Evolutionary conservation across 2,329 filamentous ascomycete genomes (phyloP).

Genomic region (Trichoderma citrinoviride): DNA sequence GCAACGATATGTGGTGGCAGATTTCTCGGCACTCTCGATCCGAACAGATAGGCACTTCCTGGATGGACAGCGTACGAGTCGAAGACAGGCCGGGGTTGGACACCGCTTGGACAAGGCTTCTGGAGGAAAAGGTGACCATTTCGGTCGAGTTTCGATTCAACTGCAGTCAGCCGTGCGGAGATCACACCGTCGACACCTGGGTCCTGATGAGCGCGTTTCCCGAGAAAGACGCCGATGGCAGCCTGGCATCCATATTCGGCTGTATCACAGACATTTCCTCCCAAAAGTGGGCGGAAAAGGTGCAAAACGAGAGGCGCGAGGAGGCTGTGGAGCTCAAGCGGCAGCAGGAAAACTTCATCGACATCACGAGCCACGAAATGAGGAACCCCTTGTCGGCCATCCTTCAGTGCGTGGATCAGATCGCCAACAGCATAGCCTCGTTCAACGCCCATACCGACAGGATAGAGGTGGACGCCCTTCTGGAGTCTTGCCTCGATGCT

Average conservation of each 20-base stretch:
- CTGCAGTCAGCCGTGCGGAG: slow-evolving; percentile 59
- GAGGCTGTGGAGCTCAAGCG: slow-evolving; percentile 79
- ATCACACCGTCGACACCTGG: slow-evolving; percentile 66
- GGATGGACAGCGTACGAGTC: slow-evolving; percentile 69
- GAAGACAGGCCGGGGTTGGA: slow-evolving; percentile 62
- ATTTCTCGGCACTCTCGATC: slow-evolving; percentile 66
- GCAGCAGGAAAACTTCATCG: slow-evolving; percentile 69
- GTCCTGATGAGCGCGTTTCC: slow-evolving; percentile 74
- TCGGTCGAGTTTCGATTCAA: slow-evolving; percentile 76
- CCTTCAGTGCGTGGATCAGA: slow-evolving; percentile 74
- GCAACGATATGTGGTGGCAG: slow-evolving; percentile 75
- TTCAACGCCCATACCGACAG: slow-evolving; percentile 40
- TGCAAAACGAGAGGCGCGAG: slow-evolving; percentile 73
- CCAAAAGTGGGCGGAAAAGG: slow-evolving; percentile 80
- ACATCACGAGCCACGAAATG: slow-evolving; percentile 74
- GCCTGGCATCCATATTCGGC: slow-evolving; percentile 72
- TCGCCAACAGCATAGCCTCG: slow-evolving; percentile 50
- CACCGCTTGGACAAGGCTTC: slow-evolving; percentile 60
- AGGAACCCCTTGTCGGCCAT: slow-evolving; percentile 73
- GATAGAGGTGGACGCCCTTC: slow-evolving; percentile 46
- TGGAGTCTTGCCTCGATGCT: slow-evolving; percentile 64
- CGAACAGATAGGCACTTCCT: slow-evolving; percentile 57
- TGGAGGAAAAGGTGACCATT: slow-evolving; percentile 60
- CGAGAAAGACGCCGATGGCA: slow-evolving; percentile 62
- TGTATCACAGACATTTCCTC: slow-evolving; percentile 82